Base-by-base conservation (phyloP, 495 filamentous ascomycete species). In the Talaromyces borbonicus region DNA sequence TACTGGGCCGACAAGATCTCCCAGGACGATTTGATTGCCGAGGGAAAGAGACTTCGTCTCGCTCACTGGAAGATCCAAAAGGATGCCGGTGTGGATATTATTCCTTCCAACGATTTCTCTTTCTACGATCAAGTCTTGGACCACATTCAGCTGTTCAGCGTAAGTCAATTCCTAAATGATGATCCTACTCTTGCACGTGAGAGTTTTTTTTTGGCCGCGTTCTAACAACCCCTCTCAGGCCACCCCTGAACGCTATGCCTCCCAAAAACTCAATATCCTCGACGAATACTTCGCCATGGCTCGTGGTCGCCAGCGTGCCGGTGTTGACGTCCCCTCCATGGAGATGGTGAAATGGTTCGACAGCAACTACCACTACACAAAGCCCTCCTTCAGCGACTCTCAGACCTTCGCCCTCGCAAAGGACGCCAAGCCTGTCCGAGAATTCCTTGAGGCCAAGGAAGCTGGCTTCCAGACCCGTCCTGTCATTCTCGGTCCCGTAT, bases 311-410 rank as follows among this genome's bases (percentile, higher is more conserved):
- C 92, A 98, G 71, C 69, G 72, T 47, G 71, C 71, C 48, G 58
- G 57, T 46, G 78, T 98, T 53, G 92, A 98, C 72, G 92, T 98
- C 56, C 90, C 90, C 39, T 19, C 43, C 47, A 31, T 80, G 74
- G 92, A 98, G 77, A 98, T 98, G 92, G 92, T 98, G 45, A 98
- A 98, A 74, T 98, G 93, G 92, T 98, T 98, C 66, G 92, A 98
- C 77, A 94, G 87, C 54, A 98, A 98, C 83, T 98, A 98, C 80
- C 92, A 98, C 78, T 97, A 97, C 73, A 92, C 97, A 69, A 96
- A 96, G 80, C 92, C 92, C 48, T 95, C 92, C 49, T 78, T 98
- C 47, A 85, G 94, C 68, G 84, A 96, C 70, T 82, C 84, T 75
- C 92, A 98, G 79, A 79, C 75, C 52, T 98, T 97, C 83, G 85